Evolutionary conservation across 2,329 filamentous ascomycete species (phyloP).

Genomic region (Calonectria hongkongensis): DNA sequence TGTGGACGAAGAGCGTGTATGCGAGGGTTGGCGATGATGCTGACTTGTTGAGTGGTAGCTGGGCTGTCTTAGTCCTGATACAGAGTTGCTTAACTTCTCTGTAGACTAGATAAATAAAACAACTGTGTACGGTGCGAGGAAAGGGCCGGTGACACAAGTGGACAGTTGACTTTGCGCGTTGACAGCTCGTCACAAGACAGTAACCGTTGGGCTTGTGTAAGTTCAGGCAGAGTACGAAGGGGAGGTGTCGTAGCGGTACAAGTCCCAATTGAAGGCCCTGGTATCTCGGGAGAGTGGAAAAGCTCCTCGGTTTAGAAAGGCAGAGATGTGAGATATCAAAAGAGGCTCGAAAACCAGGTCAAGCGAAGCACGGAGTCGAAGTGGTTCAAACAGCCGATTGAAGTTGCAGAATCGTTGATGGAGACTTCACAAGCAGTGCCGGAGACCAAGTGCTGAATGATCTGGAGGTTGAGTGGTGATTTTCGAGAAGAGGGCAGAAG

Average conservation of each 20-base stretch:
- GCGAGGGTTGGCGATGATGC: not conserved
- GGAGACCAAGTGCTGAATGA: constrained; percentile 34
- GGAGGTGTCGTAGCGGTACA: constrained; percentile 42
- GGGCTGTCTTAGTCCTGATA: constrained; percentile 8
- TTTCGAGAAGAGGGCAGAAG: constrained; percentile 43
- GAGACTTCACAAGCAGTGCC: constrained; percentile 17
- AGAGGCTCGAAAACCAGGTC: constrained; percentile 20
- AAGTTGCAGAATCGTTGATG: constrained; percentile 22
- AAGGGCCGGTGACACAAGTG: constrained; percentile 36
- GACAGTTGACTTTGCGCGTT: constrained; percentile 42
- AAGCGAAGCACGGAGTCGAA: constrained; percentile 18
- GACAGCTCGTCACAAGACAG: constrained; percentile 47
- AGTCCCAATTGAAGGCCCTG: constrained; percentile 48
- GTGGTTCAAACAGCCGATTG: constrained; percentile 6
- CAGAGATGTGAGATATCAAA: constrained; percentile 18
- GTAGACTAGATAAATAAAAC: constrained; percentile 43
- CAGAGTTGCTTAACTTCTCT: constrained; percentile 24
- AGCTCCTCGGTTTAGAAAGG: constrained; percentile 43
- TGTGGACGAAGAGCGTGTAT: not conserved
- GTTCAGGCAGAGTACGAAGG: constrained; percentile 18
- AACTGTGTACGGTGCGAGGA: constrained; percentile 42
- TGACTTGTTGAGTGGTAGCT: constrained; percentile 23
- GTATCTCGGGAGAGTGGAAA: constrained; percentile 46
- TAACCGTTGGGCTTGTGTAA: constrained; percentile 53
- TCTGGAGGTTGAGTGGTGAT: constrained; percentile 48